Conservation (phyloP, 2,329 filamentous ascomycete genomes). For the Beauveria asiatica region DNA sequence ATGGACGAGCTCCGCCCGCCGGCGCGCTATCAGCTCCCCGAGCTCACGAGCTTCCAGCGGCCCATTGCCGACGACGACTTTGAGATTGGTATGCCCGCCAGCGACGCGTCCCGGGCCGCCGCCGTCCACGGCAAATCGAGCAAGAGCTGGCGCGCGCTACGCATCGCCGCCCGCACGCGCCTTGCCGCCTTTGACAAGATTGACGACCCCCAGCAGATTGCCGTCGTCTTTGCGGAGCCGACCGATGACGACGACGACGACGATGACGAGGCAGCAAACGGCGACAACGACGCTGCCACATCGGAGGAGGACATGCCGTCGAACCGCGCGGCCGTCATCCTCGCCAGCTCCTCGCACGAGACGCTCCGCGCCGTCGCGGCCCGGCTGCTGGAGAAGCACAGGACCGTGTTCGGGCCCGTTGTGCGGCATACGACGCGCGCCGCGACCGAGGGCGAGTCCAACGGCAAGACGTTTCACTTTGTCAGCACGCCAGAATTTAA, state of each 20-base stretch:
- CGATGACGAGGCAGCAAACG: slow-evolving; percentile 23
- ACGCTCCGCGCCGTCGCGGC: slow-evolving; percentile 57
- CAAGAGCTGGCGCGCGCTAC: slow-evolving; percentile 82
- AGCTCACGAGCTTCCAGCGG: slow-evolving; percentile 59
- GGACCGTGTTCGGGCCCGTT: slow-evolving; percentile 55
- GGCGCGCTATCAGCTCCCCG: slow-evolving; percentile 58
- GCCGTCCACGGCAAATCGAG: slow-evolving; percentile 68
- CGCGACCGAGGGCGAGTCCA: slow-evolving; percentile 40
- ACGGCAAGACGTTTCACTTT: slow-evolving; percentile 46
- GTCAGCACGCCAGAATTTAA: slow-evolving; percentile 48
- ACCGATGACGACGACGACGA: slow-evolving; percentile 26
- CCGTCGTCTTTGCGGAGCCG: slow-evolving; percentile 44
- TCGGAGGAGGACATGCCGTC: slow-evolving; percentile 33
- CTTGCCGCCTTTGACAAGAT: slow-evolving; percentile 79
- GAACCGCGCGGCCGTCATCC: slow-evolving; percentile 50
- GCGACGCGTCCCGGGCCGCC: slow-evolving; percentile 45
- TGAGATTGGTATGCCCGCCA: slow-evolving; percentile 73
- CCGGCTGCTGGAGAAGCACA: slow-evolving; percentile 54
- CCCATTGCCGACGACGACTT: slow-evolving; percentile 74
- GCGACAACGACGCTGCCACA: slow-evolving; percentile 26
- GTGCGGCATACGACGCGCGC: slow-evolving; percentile 46
- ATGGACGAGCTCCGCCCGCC: slow-evolving; percentile 62
- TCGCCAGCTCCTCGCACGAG: slow-evolving; percentile 55
- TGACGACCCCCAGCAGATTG: slow-evolving; percentile 68
- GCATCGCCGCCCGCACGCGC: slow-evolving; percentile 66